These are phyloP conservation scores for Porphyrellus cyaneotinctus DNA, from an alignment of 768 basidiomycete genomes.

Conservation along the genomic window DNA sequence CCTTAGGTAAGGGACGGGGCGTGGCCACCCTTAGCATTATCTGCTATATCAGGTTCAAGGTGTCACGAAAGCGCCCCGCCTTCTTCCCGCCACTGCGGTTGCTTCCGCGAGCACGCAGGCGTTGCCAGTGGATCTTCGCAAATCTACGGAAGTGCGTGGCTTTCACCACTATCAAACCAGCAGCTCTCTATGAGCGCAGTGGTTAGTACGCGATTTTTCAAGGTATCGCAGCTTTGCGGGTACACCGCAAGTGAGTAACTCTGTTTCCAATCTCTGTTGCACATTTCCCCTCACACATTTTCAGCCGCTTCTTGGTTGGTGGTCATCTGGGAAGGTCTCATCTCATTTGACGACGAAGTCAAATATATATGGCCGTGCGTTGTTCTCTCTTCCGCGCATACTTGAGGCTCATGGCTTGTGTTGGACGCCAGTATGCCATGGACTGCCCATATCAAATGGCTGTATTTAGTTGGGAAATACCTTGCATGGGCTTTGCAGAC, in stretches of 20 bases:
- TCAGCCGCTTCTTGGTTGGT: slow-evolving; percentile 9
- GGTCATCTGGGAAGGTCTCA: slow-evolving; percentile 19
- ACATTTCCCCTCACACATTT: neutral
- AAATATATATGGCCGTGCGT: slow-evolving; percentile 24
- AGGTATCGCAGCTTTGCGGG: slow-evolving; percentile 1
- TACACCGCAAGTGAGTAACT: slow-evolving; percentile 7
- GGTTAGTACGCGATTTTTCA: too few relatives aligned
- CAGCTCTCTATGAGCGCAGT: slow-evolving; percentile 2
- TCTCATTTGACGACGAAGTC: slow-evolving; percentile 16
- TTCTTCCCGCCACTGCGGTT: neutral
- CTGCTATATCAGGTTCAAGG: too few relatives aligned
- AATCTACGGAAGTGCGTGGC: neutral
- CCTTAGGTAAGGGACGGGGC: too few relatives aligned
- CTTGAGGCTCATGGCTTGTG: neutral
- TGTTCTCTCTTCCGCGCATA: neutral
- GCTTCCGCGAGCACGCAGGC: neutral
- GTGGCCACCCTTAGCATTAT: too few relatives aligned
- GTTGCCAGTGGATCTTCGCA: neutral
- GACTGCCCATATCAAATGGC: slow-evolving; percentile 20
- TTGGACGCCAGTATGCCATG: slow-evolving; percentile 10
- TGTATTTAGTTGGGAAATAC: slow-evolving; percentile 27
- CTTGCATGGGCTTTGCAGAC: slow-evolving; percentile 13
- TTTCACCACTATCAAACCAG: neutral
- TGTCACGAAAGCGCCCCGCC: too few relatives aligned
- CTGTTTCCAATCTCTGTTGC: neutral